phyloP scores from a whole-genome alignment of 345 rosid species.

The Murraya koenigii region DNA sequence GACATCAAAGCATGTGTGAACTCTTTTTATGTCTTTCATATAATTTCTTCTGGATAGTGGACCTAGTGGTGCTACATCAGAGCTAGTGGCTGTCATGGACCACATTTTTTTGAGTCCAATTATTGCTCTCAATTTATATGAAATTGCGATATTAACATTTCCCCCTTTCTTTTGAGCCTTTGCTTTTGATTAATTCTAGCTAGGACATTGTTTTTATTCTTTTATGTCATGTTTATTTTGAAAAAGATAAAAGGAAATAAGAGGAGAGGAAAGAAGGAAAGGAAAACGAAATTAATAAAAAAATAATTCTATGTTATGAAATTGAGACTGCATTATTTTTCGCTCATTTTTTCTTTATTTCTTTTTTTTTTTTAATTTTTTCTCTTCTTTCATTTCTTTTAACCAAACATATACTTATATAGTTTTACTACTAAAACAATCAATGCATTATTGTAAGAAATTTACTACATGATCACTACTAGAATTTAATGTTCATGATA shows the following conservation, averaged over 20 bases:
- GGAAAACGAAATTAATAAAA: too few relatives aligned
- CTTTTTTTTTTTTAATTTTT: too few relatives aligned
- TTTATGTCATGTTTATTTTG: too few relatives aligned
- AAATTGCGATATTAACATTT: neutral
- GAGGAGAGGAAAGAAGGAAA: too few relatives aligned
- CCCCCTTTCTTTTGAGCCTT: neutral
- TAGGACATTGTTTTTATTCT: neutral
- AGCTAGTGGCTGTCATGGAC: neutral
- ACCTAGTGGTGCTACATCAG: neutral
- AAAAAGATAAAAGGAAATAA: too few relatives aligned
- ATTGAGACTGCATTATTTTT: too few relatives aligned
- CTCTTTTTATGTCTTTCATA: neutral
- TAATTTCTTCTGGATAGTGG: neutral
- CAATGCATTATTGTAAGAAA: neutral
- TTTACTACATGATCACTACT: neutral
- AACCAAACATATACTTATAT: too few relatives aligned
- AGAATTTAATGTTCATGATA: too few relatives aligned
- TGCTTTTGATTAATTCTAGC: neutral
- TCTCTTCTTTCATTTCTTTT: too few relatives aligned
- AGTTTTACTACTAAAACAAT: neutral
- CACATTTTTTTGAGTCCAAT: neutral
- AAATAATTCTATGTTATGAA: too few relatives aligned
- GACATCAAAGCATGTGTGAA: neutral
- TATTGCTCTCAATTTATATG: neutral
- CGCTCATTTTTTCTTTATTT: too few relatives aligned